These are phyloP conservation scores for Acidiella bohemica DNA, from an alignment of 495 filamentous ascomycete species.

Conservation along the genomic window DNA sequence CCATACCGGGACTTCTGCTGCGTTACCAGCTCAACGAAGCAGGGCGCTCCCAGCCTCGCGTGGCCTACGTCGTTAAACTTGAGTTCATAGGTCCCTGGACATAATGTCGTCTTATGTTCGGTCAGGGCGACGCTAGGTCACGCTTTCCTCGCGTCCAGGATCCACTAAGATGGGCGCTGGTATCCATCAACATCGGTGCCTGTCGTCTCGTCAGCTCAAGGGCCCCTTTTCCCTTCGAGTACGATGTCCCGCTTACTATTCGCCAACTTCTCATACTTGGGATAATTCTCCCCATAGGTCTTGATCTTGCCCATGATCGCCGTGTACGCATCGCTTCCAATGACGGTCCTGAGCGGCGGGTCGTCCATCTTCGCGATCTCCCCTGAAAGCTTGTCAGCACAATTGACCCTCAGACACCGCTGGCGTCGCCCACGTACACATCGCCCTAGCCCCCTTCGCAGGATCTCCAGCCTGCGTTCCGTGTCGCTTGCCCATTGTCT, in stretches of 20 bases:
- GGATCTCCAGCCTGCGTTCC: constrained; percentile 35
- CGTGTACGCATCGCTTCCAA: constrained; percentile 34
- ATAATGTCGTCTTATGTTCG: no score
- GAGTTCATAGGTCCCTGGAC: no score
- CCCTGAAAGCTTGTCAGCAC: not conserved
- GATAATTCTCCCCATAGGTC: constrained; percentile 28
- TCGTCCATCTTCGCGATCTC: constrained; percentile 35
- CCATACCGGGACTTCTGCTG: no score
- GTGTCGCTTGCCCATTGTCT: constrained; percentile 25
- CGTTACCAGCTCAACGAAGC: no score
- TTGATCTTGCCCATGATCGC: constrained; percentile 33
- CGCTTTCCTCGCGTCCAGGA: no score
- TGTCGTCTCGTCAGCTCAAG: no score
- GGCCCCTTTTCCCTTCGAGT: no score
- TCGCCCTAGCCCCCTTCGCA: constrained; percentile 31
- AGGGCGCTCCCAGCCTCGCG: no score
- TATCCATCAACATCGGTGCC: constrained; percentile 35
- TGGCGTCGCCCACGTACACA: constrained; percentile 23
- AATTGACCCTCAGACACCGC: not conserved
- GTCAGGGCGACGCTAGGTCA: no score
- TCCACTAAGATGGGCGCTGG: constrained; percentile 7
- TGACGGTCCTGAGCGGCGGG: constrained; percentile 32
- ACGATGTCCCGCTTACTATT: no score
- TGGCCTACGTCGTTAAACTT: no score
- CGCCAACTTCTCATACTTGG: constrained; percentile 33